Evolutionary conservation across 169 alveolate species (phyloP), one percentile per base, ranked within the genome.

Genomic region (Plasmodium adleri): DNA sequence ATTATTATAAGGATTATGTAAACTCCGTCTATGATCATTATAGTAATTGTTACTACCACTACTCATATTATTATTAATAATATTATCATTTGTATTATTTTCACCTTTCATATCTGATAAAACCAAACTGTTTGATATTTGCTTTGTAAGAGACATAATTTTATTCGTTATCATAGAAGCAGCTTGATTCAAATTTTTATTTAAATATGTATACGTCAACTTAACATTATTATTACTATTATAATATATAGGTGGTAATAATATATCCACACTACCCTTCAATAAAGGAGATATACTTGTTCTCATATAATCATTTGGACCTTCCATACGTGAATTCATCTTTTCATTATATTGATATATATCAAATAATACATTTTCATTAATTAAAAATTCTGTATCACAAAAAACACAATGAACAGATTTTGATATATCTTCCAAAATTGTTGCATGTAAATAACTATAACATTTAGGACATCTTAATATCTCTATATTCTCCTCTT

Each of bases 401-500:
- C 96, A 94, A 60, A 94, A 90, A 63, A 92, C 93, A 85, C 96
- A 94, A 1, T 88, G 74, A 43, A 59, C 63, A 26, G 70, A 47
- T 49, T 72, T 63, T 15, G 94, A 50, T 28, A 92, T 45, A 60
- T 88, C 91, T 39, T 59, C 91, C 56, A 88, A 80, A 88, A 94
- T 92, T 47, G 86, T 90, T 8, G 94, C 89, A 91, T 94, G 93
- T 39, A 91, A 47, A 74, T 94, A 94, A 17, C 94, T 93, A 43
- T 50, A 83, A 88, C 96, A 94, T 56, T 88, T 85, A 13, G 92
- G 92, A 59, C 96, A 94, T 54, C 96, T 75, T 28, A 94, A 90
- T 22, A 94, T 80, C 43, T 94, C 94, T 32, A 73, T 87, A 26
- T 74, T 87, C 13, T 49, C 90, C 39, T 88, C 93, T 45, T 67